Base-by-base conservation (phyloP, 169 alveolate genomes). In the Plasmodium adleri region DNA sequence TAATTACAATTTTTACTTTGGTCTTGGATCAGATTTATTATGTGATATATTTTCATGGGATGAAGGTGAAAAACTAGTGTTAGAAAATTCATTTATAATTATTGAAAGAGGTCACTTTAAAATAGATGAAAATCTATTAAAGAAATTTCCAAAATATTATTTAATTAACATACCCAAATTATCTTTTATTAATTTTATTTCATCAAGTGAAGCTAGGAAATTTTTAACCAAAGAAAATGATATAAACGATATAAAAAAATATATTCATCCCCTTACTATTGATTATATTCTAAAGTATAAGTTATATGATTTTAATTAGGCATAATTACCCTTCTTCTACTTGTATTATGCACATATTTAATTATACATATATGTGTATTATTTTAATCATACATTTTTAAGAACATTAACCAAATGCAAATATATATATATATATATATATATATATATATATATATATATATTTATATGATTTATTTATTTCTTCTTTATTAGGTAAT, bases 181-280 rank as follows among this genome's bases (percentile, higher is more conserved):
- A 70, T 78, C 89, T 66, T 64, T 64, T 15, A 64, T 78, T 64
- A 78, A 78, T 78, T 78, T 59, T 78, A 63, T 78, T 78, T 78
- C 89, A 49, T 78, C 89, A 78, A 78, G 54, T 59, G 76, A 78
- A 45, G 70, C 68, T 13, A 78, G 89, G 45, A 78, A 78, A 47
- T 15, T 78, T 15, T 64, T 78, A 78, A 26, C 62, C 56, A 17
- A 78, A 52, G 52, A 59, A 22, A 50, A 78, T 4, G 54, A 78
- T 71, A 39, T 54, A n/a, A 73, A 78, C n/a, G 89, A 78, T 32
- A 58, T 78, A 70, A 22, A 78, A 47, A 66, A 78, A 70, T 78
- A 64, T 49, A 78, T 66, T 8, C 43, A 78, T 47, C 71, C 80
- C 2, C 28, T 78, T 5, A 47, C 56, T 78, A 64, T 78, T 50